These are phyloP conservation scores for Fraxinus velutina DNA, from an alignment of 305 asterid species.

Conservation along the genomic window DNA sequence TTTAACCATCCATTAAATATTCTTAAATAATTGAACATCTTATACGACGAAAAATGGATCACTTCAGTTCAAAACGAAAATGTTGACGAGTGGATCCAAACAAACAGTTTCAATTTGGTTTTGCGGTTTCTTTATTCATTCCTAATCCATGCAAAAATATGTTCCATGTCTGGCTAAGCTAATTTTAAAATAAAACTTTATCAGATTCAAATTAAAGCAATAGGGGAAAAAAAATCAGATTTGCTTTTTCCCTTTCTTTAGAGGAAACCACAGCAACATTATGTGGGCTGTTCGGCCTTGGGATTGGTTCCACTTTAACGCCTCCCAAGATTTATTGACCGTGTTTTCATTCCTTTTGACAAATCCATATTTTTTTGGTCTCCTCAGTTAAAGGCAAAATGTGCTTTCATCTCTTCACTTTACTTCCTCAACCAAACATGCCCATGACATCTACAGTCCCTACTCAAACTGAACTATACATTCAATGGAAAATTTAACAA, in stretches of 20 bases:
- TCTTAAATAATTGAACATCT: not conserved
- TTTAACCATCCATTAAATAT: not conserved
- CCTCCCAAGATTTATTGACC: slow-evolving; percentile 17
- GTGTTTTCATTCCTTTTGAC: not conserved
- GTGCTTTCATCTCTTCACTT: not conserved
- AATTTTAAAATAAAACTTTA: not conserved
- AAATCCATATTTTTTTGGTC: not conserved
- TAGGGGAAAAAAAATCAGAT: not conserved
- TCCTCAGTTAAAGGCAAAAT: not conserved
- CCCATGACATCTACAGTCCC: not conserved
- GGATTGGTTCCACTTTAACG: slow-evolving; percentile 23
- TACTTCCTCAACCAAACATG: not conserved
- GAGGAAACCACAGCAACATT: not conserved
- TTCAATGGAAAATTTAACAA: not conserved
- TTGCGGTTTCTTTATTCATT: not conserved
- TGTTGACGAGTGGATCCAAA: not conserved
- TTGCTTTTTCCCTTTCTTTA: not conserved
- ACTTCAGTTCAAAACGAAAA: too few species aligned
- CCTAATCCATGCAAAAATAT: not conserved
- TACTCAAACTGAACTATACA: not conserved
- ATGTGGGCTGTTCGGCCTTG: not conserved
- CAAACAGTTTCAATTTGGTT: not conserved
- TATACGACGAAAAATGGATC: not conserved
- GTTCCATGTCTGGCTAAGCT: not conserved
- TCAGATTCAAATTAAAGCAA: not conserved